These are phyloP conservation scores for Ilyonectria destructans DNA, from an alignment of 2,329 filamentous ascomycete species.

Conservation along the genomic window DNA sequence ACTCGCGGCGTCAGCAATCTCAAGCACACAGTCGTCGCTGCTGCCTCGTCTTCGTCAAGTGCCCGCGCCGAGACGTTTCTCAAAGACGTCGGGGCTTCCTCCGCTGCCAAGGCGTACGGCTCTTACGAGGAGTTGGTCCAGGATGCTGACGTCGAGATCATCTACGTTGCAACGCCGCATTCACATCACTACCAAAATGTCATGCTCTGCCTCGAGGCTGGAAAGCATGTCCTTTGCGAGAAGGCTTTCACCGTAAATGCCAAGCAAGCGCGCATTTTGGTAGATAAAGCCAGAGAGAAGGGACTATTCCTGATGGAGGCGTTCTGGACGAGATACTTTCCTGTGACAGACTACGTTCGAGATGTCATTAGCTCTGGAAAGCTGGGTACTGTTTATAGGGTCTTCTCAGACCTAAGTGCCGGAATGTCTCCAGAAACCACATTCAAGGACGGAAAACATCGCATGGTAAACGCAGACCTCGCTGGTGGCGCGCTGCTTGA, in stretches of 20 bases:
- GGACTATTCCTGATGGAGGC: conserved; percentile 85
- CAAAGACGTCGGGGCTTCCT: conserved; percentile 75
- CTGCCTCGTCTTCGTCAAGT: conserved; percentile 82
- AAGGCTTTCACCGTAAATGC: conserved; percentile 91
- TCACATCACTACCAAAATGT: conserved; percentile 93
- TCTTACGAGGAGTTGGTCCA: conserved; percentile 86
- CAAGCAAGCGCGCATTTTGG: conserved; percentile 79
- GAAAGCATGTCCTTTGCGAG: conserved; percentile 91
- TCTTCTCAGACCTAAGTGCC: conserved; percentile 50
- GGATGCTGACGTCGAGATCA: conserved; percentile 83
- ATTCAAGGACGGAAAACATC: conserved; percentile 65
- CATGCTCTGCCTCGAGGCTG: conserved; percentile 83
- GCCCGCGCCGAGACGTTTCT: conserved; percentile 81
- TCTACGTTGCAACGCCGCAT: conserved; percentile 92
- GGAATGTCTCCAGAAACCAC: conserved; percentile 17
- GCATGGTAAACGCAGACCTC: conserved; percentile 86
- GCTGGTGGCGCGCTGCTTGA: conserved; percentile 88
- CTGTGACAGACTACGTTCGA: conserved; percentile 81
- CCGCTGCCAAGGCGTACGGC: conserved; percentile 80
- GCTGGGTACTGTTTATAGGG: conserved; percentile 73
- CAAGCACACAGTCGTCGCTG: conserved; percentile 83
- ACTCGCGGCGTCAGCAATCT: conserved; percentile 80
- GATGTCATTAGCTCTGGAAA: conserved; percentile 71
- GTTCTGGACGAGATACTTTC: conserved; percentile 92
- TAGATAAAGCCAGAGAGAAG: conserved; percentile 80